phyloP scores from a whole-genome alignment of 495 filamentous ascomycete species.

The Podospora tetraspora region DNA sequence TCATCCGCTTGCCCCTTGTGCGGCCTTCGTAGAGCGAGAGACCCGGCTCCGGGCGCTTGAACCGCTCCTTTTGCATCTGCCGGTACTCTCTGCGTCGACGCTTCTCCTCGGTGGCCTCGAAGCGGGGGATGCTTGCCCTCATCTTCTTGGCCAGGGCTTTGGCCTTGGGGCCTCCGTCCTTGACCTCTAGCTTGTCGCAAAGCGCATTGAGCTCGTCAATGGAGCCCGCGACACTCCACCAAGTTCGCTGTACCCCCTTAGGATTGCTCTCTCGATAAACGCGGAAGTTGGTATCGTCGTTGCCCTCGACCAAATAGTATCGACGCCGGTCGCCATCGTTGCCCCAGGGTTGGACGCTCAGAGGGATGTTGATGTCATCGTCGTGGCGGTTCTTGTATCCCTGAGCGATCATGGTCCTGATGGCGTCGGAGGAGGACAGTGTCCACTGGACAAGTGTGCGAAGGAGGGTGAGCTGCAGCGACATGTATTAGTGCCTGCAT shows the following conservation, averaged over 20 bases:
- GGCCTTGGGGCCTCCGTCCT: constrained; percentile 74
- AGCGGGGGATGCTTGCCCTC: constrained; percentile 75
- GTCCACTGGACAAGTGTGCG: constrained; percentile 83
- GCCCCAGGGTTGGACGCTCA: constrained; percentile 94
- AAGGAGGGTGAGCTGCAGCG: constrained; percentile 67
- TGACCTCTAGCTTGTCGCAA: constrained; percentile 62
- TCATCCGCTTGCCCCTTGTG: constrained; percentile 89
- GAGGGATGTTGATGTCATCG: constrained; percentile 85
- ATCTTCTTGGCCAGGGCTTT: constrained; percentile 73
- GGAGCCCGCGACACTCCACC: constrained; percentile 86
- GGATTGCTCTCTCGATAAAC: constrained; percentile 95
- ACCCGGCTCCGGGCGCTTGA: constrained; percentile 79
- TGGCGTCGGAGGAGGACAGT: constrained; percentile 78
- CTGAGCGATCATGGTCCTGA: constrained; percentile 74
- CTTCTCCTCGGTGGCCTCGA: constrained; percentile 95
- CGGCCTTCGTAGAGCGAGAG: constrained; percentile 95
- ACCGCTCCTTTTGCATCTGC: constrained; percentile 75
- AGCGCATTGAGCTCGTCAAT: constrained; percentile 80
- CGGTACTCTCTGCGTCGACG: constrained; percentile 90
- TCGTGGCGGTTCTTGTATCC: constrained; percentile 90
- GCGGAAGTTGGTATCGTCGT: constrained; percentile 88
- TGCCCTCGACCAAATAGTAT: constrained; percentile 90
- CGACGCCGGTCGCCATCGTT: constrained; percentile 82
- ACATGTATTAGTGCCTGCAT: background rate
- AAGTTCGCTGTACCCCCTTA: constrained; percentile 66